Evolutionary conservation across 2,329 filamentous ascomycete species (phyloP).

Genomic region (Hypomyces perniciosus): DNA sequence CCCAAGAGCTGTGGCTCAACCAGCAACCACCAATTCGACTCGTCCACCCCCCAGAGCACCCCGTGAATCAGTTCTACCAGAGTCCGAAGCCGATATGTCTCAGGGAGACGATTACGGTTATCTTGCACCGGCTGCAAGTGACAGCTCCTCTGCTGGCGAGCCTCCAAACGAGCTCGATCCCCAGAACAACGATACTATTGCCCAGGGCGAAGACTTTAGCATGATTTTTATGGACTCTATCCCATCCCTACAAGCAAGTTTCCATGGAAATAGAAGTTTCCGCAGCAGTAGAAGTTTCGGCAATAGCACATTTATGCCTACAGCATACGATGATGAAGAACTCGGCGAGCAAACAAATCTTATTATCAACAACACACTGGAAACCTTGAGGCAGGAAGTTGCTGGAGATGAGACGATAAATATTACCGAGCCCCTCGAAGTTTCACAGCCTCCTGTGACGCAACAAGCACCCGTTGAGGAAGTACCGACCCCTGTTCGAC

Average conservation of each 20-base stretch:
- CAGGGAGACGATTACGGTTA: constrained; percentile 24
- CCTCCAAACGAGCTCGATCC: constrained; percentile 18
- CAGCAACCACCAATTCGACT: constrained; percentile 7
- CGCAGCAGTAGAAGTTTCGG: background rate
- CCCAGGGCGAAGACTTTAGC: constrained; percentile 50
- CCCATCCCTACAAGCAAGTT: constrained; percentile 42
- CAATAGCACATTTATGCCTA: constrained; percentile 27
- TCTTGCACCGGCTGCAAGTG: constrained; percentile 25
- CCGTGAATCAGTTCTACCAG: constrained; percentile 10
- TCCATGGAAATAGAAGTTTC: constrained; percentile 27
- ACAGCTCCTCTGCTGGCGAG: constrained; percentile 29
- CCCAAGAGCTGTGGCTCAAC: constrained; percentile 23
- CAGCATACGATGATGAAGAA: constrained; percentile 31
- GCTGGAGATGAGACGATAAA: constrained; percentile 13
- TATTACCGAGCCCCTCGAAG: constrained; percentile 9
- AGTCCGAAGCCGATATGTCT: constrained; percentile 14
- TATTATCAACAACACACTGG: constrained; percentile 51
- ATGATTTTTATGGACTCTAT: constrained; percentile 54
- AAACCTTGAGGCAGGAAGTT: constrained; percentile 38
- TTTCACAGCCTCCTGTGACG: background rate
- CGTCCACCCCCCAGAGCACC: constrained; percentile 1
- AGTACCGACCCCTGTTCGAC: constrained; percentile 1
- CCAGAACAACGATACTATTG: constrained; percentile 36
- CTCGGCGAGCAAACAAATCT: constrained; percentile 51
- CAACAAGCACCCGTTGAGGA: constrained; percentile 1